These are phyloP conservation scores for Fusarium lyarnte DNA, from an alignment of 2,329 filamentous ascomycete genomes.

Conservation along the genomic window DNA sequence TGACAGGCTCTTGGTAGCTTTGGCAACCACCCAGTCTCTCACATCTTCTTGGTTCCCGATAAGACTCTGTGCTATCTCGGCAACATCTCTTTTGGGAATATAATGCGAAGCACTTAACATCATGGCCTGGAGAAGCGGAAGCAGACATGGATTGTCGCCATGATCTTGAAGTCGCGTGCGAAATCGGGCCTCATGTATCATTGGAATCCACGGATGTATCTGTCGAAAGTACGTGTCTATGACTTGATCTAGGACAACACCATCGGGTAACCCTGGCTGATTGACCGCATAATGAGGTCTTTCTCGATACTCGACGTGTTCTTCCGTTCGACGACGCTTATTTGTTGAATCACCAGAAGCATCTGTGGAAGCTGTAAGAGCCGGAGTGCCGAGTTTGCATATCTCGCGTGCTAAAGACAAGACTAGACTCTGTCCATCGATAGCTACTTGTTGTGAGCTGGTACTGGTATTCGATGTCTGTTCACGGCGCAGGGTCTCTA, in stretches of 20 bases:
- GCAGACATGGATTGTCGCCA: not conserved
- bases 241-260: slow-evolving; percentile 11
- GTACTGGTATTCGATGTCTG: not conserved
- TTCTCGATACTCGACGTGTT: not conserved
- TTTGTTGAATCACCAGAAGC: not conserved
- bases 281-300: not conserved
- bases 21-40: too few species aligned
- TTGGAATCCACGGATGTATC: slow-evolving; percentile 34
- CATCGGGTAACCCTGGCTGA: slow-evolving; percentile 3
- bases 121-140: too few species aligned
- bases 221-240: slow-evolving; percentile 23
- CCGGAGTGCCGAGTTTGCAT: not conserved
- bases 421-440: not conserved
- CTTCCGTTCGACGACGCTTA: slow-evolving; percentile 16
- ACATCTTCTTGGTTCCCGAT: too few species aligned
- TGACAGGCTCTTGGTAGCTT: too few species aligned
- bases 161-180: slow-evolving; percentile 10
- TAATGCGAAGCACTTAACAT: too few species aligned
- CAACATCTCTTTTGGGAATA: too few species aligned
- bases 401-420: slow-evolving; percentile 27
- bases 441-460: not conserved
- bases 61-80: too few species aligned
- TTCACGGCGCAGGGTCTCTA: slow-evolving; percentile 4
- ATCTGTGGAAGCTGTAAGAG: not conserved
- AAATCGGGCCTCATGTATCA: slow-evolving; percentile 27